A percentile compares a stretch with the other conserved stretches of the same genome.
These are phyloP conservation scores for Globisporangium irregulare DNA, from an alignment of 352 stramenopile genomes.

Conservation along the genomic window DNA sequence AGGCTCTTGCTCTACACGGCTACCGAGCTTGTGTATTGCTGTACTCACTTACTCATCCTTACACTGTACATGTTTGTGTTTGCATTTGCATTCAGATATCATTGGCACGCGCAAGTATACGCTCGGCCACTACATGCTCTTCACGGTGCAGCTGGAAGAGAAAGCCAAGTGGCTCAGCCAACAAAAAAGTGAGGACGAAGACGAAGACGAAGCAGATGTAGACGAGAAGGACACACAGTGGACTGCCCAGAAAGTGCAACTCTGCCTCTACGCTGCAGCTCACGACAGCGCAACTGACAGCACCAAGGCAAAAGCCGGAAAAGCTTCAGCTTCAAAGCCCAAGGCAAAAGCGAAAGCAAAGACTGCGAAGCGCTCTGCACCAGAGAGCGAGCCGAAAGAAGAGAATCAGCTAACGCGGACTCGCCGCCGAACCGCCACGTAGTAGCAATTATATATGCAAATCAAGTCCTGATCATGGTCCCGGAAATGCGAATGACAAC, in stretches of 20 bases:
- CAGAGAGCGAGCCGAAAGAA: constrained; percentile 1
- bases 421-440: constrained; percentile 6
- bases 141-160: constrained; percentile 42
- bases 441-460: background rate
- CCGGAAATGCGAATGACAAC: background rate
- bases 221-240: constrained; percentile 21
- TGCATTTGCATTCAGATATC: constrained; percentile 25
- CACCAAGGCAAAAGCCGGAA: constrained; percentile 10
- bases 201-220: constrained; percentile 22
- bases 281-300: constrained; percentile 4
- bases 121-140: constrained; percentile 65
- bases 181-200: constrained; percentile 19
- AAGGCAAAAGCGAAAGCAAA: constrained; percentile 13
- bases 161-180: constrained; percentile 61
- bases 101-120: constrained; percentile 82
- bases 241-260: constrained; percentile 66
- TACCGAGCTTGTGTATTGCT: background rate
- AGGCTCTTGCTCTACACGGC: background rate
- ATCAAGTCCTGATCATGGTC: too few relatives aligned
- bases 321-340: constrained; percentile 11
- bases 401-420: constrained; percentile 18
- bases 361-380: background rate
- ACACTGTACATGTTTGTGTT: background rate
- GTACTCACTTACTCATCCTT: background rate
- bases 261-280: constrained; percentile 60